Conservation (phyloP, 352 stramenopile genomes). For the Globisporangium megalacanthum region DNA sequence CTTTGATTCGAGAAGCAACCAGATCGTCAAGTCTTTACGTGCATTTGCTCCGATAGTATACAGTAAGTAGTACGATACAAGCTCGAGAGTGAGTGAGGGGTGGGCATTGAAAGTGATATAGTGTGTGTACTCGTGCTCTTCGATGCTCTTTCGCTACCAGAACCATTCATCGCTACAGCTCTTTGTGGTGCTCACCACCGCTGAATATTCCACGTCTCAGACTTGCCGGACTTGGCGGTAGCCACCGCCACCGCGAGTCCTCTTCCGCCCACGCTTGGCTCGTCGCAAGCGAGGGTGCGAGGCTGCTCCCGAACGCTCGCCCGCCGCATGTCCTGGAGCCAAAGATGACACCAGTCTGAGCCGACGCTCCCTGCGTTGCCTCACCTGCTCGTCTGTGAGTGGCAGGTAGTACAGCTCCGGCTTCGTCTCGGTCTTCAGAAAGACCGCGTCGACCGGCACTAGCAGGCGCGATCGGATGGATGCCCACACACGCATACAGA, state of each 20-base stretch:
- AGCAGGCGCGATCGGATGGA: slow-evolving; percentile 9
- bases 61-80: too few relatives aligned
- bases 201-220: not conserved
- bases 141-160: too few relatives aligned
- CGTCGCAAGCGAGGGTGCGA: not conserved
- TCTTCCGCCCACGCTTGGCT: not conserved
- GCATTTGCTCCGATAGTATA: too few relatives aligned
- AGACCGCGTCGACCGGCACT: slow-evolving; percentile 66
- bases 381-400: slow-evolving; percentile 62
- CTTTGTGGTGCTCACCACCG: too few relatives aligned
- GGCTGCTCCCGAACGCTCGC: not conserved
- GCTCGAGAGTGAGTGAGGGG: too few relatives aligned
- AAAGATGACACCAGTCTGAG: not conserved
- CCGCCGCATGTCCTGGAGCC: not conserved
- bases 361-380: slow-evolving; percentile 25
- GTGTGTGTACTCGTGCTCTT: too few relatives aligned
- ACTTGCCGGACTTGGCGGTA: not conserved
- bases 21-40: too few relatives aligned
- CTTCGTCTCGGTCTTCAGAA: slow-evolving; percentile 71
- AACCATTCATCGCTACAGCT: too few relatives aligned
- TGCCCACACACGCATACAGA: not conserved
- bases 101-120: too few relatives aligned
- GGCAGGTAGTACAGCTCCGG: slow-evolving; percentile 80
- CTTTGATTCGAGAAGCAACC: too few relatives aligned
- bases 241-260: not conserved